Percentiles rank a stretch among this genome's conserved stretches.
These are phyloP conservation scores for Gossypium laxum DNA, from an alignment of 441 rosid genomes.

Conservation along the genomic window DNA sequence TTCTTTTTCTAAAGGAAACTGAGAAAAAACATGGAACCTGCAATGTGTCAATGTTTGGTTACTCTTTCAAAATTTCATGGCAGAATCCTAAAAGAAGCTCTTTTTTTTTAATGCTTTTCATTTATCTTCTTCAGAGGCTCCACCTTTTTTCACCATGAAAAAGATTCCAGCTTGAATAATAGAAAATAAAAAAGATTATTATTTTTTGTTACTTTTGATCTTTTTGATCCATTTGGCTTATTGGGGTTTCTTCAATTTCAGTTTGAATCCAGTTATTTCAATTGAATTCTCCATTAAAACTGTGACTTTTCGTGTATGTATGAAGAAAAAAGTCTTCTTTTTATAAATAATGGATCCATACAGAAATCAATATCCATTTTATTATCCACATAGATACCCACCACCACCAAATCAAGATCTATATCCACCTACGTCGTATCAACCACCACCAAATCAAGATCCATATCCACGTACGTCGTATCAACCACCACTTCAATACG, in stretches of 20 bases:
- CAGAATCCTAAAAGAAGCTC: background rate
- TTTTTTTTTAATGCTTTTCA: background rate
- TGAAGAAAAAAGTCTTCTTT: background rate
- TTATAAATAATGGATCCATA: background rate
- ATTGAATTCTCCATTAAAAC: constrained; percentile 8
- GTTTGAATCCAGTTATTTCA: background rate
- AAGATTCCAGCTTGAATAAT: background rate
- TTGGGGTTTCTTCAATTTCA: constrained; percentile 4
- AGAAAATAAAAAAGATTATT: background rate
- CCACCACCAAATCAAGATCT: constrained; percentile 36
- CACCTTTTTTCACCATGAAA: background rate
- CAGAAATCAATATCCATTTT: constrained; percentile 12
- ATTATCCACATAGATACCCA: constrained; percentile 18
- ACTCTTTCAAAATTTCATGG: background rate
- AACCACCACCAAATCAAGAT: constrained; percentile 40
- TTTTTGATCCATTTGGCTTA: background rate
- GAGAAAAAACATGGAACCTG: background rate
- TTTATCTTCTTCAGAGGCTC: background rate
- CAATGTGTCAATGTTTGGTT: background rate
- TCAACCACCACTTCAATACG: constrained; percentile 31
- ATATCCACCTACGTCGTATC: constrained; percentile 29
- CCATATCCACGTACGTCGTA: constrained; percentile 29
- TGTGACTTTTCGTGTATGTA: background rate
- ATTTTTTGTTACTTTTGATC: no score
- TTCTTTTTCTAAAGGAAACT: background rate